These are phyloP conservation scores for Dendrobium nobile DNA, from an alignment of 106 monocot genomes.

Conservation along the genomic window DNA sequence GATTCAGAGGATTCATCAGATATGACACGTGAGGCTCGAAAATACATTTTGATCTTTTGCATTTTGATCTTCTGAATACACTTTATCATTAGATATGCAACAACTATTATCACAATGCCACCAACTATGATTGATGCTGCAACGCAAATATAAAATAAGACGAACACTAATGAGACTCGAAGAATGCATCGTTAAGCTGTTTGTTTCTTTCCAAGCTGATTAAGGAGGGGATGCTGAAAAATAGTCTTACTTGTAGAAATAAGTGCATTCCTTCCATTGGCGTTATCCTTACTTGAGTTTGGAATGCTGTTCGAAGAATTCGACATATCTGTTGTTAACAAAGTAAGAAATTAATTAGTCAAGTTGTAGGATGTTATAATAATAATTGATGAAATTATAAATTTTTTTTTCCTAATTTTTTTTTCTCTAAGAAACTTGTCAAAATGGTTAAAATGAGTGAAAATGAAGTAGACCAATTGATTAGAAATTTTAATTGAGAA, in stretches of 20 bases:
- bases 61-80: neutral
- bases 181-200: no score
- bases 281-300: neutral
- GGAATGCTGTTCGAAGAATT: neutral
- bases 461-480: no score
- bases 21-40: neutral
- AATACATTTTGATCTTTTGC: neutral
- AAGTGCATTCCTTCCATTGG: neutral
- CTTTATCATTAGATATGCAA: neutral
- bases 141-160: neutral
- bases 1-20: neutral
- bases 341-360: no score
- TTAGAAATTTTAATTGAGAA: no score
- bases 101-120: neutral
- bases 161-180: no score
- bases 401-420: no score
- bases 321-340: neutral
- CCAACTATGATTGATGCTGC: constrained; percentile 5
- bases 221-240: neutral
- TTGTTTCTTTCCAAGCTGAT: neutral
- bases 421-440: no score
- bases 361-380: no score
- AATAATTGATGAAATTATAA: no score
- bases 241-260: neutral
- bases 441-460: no score